Evolutionary conservation across 2,329 filamentous ascomycete species (phyloP), one percentile per base, ranked within the genome.

Genomic region (Ophiostoma quercus): DNA sequence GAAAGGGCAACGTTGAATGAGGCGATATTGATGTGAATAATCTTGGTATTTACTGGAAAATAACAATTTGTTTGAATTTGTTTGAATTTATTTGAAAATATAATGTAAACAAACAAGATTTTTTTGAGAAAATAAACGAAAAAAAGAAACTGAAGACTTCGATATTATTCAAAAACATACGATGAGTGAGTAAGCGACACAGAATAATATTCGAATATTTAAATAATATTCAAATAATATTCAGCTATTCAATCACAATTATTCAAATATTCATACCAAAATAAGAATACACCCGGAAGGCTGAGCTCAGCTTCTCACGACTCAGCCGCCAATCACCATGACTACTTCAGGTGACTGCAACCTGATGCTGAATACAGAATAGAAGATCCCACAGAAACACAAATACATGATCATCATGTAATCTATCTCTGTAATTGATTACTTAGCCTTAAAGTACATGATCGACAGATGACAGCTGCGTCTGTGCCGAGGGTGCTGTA

Each of bases 381-480:
- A 34, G 34, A 47, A 47, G 43, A 47, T 47, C 43, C 19, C 43
- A 16, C 43, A 47, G 2, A 47, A 47, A 47, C 43, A 47, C 43
- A 47, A 19, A 47, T 47, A n/a, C 43, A 47, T n/a, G 43, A 47
- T 47, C 16, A 47, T 47, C 43, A 7, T 19, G 43, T 47, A 47
- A 19, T 47, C 16, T 47, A 8, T 34, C 34, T 12, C 12, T 43
- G 43, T n/a, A n/a, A 19, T n/a, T 47, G 19, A 47, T n/a, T 47
- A 47, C 43, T 47, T 16, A 47, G 16, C 51, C 25, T 25, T 3
- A 25, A 57, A 57, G 25, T 25, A 57, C 51, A 54, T 25, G 51
- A 57, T 57, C 51, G 22, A 57, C 51, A 25, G 51, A 57, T 57
- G 51, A 57, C 51, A 57, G 51, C 51, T 57, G 43, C n/a, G 12